Conservation (phyloP, 2,329 filamentous ascomycete genomes). For the Diplodia sapinea region DNA sequence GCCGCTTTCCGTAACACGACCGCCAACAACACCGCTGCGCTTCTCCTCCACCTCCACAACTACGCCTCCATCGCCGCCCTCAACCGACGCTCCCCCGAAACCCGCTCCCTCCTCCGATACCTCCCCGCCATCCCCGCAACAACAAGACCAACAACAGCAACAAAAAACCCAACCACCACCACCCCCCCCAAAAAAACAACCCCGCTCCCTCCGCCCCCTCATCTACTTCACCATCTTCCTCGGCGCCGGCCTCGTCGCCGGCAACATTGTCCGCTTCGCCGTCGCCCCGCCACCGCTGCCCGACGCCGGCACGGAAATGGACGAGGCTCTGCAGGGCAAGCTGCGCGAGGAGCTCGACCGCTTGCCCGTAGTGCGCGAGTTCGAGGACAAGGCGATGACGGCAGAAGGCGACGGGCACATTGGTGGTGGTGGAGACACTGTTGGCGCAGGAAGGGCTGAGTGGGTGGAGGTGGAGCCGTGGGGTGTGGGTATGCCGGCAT, state of each 20-base stretch:
- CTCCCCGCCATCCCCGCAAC: not conserved
- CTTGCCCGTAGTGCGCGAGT: conserved; percentile 14
- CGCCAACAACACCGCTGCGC: not conserved
- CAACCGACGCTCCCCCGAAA: not conserved
- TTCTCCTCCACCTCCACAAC: conserved; percentile 17
- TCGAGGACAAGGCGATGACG: conserved; percentile 36
- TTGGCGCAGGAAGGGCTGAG: conserved; percentile 34
- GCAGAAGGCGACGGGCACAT: conserved; percentile 33
- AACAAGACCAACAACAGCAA: not conserved
- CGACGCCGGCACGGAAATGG: conserved; percentile 7
- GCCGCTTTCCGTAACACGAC: not conserved
- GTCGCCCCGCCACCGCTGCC: conserved; percentile 24
- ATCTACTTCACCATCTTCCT: conserved; percentile 23
- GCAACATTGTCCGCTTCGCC: conserved; percentile 23
- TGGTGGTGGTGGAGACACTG: conserved; percentile 34
- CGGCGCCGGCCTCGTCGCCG: conserved; percentile 20
- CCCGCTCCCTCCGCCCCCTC: conserved; percentile 27
- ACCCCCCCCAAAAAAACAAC: not conserved
- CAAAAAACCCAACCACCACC: not conserved
- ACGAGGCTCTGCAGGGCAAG: conserved; percentile 1
- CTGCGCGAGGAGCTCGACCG: conserved; percentile 11
- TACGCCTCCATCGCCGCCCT: not conserved
- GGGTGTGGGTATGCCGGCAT: not conserved
- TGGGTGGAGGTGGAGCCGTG: conserved; percentile 33
- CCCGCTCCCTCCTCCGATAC: not conserved